These are phyloP conservation scores for Cladosporium sp. DNA, from an alignment of 2,329 filamentous ascomycete species.

Conservation along the genomic window DNA sequence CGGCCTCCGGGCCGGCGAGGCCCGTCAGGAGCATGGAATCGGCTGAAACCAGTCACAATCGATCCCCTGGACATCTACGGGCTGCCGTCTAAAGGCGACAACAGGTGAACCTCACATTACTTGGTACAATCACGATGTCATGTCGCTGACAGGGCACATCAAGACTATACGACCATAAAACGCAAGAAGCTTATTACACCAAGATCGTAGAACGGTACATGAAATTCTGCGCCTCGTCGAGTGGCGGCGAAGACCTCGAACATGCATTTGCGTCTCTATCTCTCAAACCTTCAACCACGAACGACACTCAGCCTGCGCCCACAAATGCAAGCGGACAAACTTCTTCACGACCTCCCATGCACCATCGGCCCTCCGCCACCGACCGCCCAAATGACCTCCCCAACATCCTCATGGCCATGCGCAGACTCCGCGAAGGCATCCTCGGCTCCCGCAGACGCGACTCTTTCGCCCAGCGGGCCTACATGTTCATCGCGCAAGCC, in stretches of 20 bases:
- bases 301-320: not conserved
- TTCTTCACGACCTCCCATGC: slow-evolving; percentile 22
- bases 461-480: slow-evolving; percentile 81
- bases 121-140: not conserved
- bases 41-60: slow-evolving; percentile 70
- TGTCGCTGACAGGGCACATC: not conserved
- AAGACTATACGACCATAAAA: slow-evolving; percentile 63
- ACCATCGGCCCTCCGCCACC: slow-evolving; percentile 28
- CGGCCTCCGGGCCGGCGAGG: slow-evolving; percentile 35
- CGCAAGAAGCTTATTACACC: slow-evolving; percentile 82
- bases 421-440: slow-evolving; percentile 89
- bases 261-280: slow-evolving; percentile 70
- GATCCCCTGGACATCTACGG: slow-evolving; percentile 82
- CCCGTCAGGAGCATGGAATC: slow-evolving; percentile 62
- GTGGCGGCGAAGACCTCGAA: slow-evolving; percentile 71
- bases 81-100: slow-evolving; percentile 88
- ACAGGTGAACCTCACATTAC: slow-evolving; percentile 54
- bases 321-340: not conserved
- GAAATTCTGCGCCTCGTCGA: slow-evolving; percentile 76
- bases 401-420: slow-evolving; percentile 76
- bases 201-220: slow-evolving; percentile 88
- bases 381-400: slow-evolving; percentile 65
- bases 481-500: slow-evolving; percentile 86
- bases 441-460: slow-evolving; percentile 75
- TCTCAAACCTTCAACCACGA: slow-evolving; percentile 26